Evolutionary conservation across 2,329 filamentous ascomycete species (phyloP).

Genomic region (Leptoxyphium fumago): DNA sequence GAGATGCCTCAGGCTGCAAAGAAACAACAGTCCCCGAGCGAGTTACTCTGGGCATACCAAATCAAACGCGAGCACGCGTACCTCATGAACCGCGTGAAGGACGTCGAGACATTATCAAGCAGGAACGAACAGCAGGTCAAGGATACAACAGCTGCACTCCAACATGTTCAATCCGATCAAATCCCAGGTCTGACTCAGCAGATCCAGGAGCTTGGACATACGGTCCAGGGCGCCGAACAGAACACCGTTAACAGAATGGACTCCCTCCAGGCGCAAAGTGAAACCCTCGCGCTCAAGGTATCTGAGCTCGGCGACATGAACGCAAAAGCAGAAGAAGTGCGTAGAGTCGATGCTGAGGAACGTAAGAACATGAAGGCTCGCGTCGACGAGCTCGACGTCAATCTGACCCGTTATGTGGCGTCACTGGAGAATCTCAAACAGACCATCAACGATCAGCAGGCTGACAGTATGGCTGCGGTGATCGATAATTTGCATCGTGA

Average conservation of each 20-base stretch:
- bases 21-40: constrained; percentile 7
- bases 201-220: neutral
- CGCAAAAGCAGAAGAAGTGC: neutral
- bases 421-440: neutral
- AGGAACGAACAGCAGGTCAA: neutral
- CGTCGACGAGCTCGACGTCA: neutral
- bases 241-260: neutral
- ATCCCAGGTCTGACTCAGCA: neutral
- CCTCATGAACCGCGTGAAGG: constrained; percentile 17
- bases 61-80: constrained; percentile 19
- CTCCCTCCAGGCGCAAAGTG: neutral
- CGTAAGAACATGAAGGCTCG: neutral
- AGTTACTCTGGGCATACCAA: constrained; percentile 23
- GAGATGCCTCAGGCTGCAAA: neutral
- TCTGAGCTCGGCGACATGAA: neutral
- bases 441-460: neutral
- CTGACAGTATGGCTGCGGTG: neutral
- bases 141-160: neutral
- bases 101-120: constrained; percentile 11
- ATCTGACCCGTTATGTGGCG: neutral
- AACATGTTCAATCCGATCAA: neutral
- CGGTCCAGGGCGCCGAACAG: neutral
- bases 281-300: neutral
- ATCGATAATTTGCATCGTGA: neutral
- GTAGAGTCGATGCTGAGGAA: neutral